These are phyloP conservation scores for Auricularia cornea DNA, from an alignment of 768 basidiomycete species.

Conservation along the genomic window DNA sequence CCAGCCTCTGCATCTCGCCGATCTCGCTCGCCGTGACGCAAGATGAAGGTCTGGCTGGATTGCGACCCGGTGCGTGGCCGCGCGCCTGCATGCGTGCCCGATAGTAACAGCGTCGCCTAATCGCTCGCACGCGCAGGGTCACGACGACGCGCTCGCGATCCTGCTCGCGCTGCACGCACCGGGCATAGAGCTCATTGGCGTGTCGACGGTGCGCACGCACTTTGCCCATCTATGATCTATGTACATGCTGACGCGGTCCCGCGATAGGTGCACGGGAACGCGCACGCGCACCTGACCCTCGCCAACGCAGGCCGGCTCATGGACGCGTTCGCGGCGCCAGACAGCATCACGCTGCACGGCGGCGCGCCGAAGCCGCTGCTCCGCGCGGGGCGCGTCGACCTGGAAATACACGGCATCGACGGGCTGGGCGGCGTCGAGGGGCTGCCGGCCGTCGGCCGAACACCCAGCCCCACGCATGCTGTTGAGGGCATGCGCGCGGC, in stretches of 20 bases:
- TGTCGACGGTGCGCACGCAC: conserved; percentile 59
- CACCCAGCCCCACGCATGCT: conserved; percentile 45
- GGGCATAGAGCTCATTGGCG: conserved; percentile 61
- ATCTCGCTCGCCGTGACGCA: background rate
- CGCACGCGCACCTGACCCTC: conserved; percentile 49
- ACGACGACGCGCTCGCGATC: conserved; percentile 84
- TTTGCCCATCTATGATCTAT: background rate
- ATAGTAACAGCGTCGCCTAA: background rate
- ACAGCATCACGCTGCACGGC: conserved; percentile 49
- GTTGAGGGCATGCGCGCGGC: conserved; percentile 59
- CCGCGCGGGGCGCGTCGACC: conserved; percentile 50
- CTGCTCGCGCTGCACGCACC: conserved; percentile 62
- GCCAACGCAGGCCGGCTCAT: conserved; percentile 73
- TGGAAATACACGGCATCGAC: conserved; percentile 75
- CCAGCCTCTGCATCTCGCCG: too few species aligned
- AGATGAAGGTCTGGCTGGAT: conserved; percentile 46
- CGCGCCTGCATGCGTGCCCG: background rate
- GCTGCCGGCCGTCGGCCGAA: conserved; percentile 42
- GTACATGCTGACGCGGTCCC: background rate
- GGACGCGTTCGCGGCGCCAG: conserved; percentile 59
- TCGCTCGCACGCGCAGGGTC: conserved; percentile 44
- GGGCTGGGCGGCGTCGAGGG: conserved; percentile 83
- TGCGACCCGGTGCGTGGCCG: conserved; percentile 47
- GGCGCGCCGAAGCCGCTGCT: conserved; percentile 68
- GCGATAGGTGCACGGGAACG: conserved; percentile 72